These are phyloP conservation scores for Adansonia gregorii DNA, from an alignment of 441 rosid species.

Conservation along the genomic window DNA sequence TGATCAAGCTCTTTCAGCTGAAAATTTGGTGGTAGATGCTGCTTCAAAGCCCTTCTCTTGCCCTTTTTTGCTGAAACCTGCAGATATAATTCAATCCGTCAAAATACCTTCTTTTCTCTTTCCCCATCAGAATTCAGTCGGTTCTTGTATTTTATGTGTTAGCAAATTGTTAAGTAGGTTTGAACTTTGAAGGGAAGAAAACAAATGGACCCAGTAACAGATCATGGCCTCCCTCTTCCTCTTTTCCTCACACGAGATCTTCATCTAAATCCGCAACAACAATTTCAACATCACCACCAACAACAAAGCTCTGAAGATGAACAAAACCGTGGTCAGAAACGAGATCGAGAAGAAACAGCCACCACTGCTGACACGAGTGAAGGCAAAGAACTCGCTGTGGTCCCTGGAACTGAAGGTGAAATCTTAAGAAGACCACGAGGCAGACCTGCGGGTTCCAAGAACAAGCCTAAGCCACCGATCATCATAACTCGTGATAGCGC, in stretches of 20 bases:
- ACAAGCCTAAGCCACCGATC: too few relatives aligned
- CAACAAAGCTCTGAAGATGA: conserved; percentile 25
- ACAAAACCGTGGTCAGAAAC: too few relatives aligned
- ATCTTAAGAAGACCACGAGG: conserved; percentile 47
- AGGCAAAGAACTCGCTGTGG: conserved; percentile 44
- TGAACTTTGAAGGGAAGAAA: conserved; percentile 20
- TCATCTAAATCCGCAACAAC: conserved; percentile 69
- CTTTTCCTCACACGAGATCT: conserved; percentile 73
- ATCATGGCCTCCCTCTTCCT: conserved; percentile 72
- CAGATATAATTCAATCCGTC: conserved; percentile 18
- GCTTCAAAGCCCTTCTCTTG: conserved; percentile 17
- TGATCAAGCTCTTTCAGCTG: conserved; percentile 20
- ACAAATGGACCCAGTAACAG: conserved; percentile 71
- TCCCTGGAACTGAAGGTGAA: conserved; percentile 35
- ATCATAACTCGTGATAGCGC: too few relatives aligned
- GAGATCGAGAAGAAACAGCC: too few relatives aligned
- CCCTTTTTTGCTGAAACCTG: not conserved
- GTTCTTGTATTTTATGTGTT: not conserved
- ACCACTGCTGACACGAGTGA: too few relatives aligned
- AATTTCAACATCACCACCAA: conserved; percentile 52
- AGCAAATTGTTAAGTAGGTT: conserved; percentile 1
- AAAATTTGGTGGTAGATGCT: conserved; percentile 8
- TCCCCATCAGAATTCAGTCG: too few relatives aligned
- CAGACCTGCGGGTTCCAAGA: not conserved
- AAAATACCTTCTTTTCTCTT: not conserved